phyloP scores from a whole-genome alignment of 1,284 basidiomycete genomes.

The Pyrrhoderma noxium region DNA sequence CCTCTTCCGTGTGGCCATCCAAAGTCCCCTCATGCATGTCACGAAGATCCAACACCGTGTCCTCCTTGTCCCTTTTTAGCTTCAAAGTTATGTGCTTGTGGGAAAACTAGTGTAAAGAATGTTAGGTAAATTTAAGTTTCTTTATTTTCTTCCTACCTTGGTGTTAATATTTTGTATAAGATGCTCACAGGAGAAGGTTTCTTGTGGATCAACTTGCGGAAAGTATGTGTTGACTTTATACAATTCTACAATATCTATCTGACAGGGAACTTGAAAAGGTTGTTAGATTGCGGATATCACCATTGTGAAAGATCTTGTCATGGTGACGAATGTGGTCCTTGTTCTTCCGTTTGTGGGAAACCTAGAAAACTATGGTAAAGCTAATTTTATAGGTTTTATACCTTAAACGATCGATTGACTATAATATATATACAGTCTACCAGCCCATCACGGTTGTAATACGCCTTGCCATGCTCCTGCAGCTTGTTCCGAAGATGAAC shows the following conservation, averaged over 20 bases:
- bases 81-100: constrained; percentile 77
- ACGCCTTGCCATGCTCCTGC: constrained; percentile 80
- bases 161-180: neutral
- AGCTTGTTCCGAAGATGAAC: constrained; percentile 68
- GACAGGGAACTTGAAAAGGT: too few species aligned
- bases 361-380: constrained; percentile 70
- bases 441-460: constrained; percentile 64
- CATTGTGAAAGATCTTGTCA: constrained; percentile 78
- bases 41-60: constrained; percentile 58
- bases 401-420: neutral
- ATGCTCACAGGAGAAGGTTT: constrained; percentile 79
- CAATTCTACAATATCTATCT: neutral
- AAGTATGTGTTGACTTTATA: constrained; percentile 36
- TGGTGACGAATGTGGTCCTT: constrained; percentile 68
- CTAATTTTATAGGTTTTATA: neutral
- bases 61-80: constrained; percentile 82
- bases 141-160: neutral
- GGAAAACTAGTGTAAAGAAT: constrained; percentile 69
- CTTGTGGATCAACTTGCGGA: constrained; percentile 76
- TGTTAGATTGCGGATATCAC: constrained; percentile 80
- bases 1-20: constrained; percentile 76
- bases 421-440: constrained; percentile 34
- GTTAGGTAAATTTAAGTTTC: constrained; percentile 30
- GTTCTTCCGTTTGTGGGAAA: constrained; percentile 75
- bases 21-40: constrained; percentile 70